phyloP scores from a whole-genome alignment of 345 rosid species.

The Balakata baccata region DNA sequence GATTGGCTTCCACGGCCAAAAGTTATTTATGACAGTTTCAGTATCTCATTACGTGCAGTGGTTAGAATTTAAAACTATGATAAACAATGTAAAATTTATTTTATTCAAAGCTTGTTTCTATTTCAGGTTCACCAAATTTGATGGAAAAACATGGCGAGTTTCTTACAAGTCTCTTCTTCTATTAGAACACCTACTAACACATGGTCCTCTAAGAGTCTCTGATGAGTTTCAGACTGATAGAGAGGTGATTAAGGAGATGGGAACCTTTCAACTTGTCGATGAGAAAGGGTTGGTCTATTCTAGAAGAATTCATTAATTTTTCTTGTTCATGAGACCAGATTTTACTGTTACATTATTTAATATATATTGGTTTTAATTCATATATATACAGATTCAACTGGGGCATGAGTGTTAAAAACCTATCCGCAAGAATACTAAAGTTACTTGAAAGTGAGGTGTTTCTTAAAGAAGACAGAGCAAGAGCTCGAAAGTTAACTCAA shows the following conservation, averaged over 20 bases:
- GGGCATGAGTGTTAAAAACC: constrained; percentile 49
- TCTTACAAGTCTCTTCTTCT: constrained; percentile 58
- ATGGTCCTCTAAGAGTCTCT: constrained; percentile 65
- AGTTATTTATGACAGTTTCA: too few species aligned
- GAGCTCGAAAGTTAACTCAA: constrained; percentile 44
- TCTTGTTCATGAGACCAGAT: not conserved
- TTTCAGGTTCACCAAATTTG: constrained; percentile 53
- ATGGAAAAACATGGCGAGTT: constrained; percentile 53
- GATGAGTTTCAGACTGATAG: constrained; percentile 60
- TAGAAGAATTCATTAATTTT: not conserved
- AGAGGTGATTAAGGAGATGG: constrained; percentile 35
- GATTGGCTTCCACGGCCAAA: too few species aligned
- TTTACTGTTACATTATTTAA: not conserved
- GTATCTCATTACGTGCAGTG: too few species aligned
- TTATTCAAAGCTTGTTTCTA: not conserved
- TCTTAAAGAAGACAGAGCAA: constrained; percentile 48
- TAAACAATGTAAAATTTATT: too few species aligned
- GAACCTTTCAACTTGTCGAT: constrained; percentile 45
- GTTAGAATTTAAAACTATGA: too few species aligned
- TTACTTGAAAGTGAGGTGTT: constrained; percentile 47
- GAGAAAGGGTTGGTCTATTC: constrained; percentile 45
- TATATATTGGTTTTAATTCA: not conserved
- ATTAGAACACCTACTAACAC: constrained; percentile 60
- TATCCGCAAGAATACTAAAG: constrained; percentile 42
- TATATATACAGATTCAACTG: constrained; percentile 48